phyloP scores from a whole-genome alignment of 306 rosid genomes.

The Dalbergia cochinchinensis region DNA sequence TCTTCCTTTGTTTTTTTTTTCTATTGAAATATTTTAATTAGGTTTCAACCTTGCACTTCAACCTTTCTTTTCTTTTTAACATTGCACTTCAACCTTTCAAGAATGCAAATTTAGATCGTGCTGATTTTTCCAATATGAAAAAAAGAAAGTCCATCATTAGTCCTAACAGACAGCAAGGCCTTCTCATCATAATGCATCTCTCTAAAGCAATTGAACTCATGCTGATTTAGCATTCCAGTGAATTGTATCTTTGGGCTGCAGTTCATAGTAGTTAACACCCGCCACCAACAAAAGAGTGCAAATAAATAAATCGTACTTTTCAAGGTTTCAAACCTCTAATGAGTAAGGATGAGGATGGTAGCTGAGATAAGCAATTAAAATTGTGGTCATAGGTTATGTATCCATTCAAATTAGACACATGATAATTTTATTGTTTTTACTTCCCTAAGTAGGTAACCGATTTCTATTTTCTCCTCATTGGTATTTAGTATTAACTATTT shows the following conservation, averaged over 20 bases:
- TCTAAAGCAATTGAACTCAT: slow-evolving; percentile 27
- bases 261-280: neutral
- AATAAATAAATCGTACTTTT: neutral
- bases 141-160: neutral
- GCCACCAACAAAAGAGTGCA: neutral
- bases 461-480: neutral
- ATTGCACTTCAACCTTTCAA: neutral
- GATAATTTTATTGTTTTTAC: slow-evolving; percentile 6
- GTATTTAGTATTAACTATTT: neutral
- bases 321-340: neutral
- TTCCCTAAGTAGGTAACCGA: neutral
- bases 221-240: neutral
- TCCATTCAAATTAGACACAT: neutral
- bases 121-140: neutral
- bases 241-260: neutral
- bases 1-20: neutral
- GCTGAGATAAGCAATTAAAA: slow-evolving; percentile 3
- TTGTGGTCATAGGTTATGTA: slow-evolving; percentile 5
- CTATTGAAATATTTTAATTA: neutral
- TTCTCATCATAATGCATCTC: neutral
- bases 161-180: neutral
- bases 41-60: neutral
- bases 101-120: slow-evolving; percentile 7
- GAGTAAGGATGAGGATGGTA: neutral
- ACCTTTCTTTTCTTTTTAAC: neutral